Evolutionary conservation across 116 monocot species (phyloP), one percentile per base, ranked within the genome.

Genomic region (Dioscorea cayenensis): DNA sequence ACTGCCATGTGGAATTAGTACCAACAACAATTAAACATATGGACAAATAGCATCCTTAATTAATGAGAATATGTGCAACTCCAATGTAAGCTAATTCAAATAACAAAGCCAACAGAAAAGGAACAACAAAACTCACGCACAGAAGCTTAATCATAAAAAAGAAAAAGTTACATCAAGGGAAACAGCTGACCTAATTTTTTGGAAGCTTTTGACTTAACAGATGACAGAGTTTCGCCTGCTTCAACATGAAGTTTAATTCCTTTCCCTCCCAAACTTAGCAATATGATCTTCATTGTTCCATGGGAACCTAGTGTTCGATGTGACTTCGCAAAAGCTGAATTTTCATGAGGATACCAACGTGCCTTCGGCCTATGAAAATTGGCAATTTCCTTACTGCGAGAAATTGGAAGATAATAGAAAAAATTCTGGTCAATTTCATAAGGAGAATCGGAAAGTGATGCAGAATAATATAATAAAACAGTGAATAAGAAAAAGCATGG

Each of bases 361-460:
- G 96, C 90, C 88, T 79, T 92, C 43, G 96, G 96, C 64, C 93
- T 90, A 70, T 93, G 96, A 79, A 97, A 90, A 78, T 92, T 90
- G 32, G 90, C 86, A 61, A 97, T 79, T 51, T 97, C 96, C 79
- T 92, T 97, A 49, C 96, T 97, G 90, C 77, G 75, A 78, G 81
- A 74, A 2, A 22, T 37, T 60, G 50, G 75, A 63, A 14, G 25
- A 21, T 38, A 36, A 23, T 8, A 70, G 21, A 0, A 51, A 23
- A 72, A 27, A 37, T 16, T 62, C 62, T 28, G 21, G 18, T 51
- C 21, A 36, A 69, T 14, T 64, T 43, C 55, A 55, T 16, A 55
- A 55, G 19, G 3, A 55, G 17, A 67, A 72, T n/a, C 29, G n/a
- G 32, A 12, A 23, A 66, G 72, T 60, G 43, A 48, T 49, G 19